phyloP scores from a whole-genome alignment of 2,329 filamentous ascomycete species.

The Pleochaeta shiraiana region DNA sequence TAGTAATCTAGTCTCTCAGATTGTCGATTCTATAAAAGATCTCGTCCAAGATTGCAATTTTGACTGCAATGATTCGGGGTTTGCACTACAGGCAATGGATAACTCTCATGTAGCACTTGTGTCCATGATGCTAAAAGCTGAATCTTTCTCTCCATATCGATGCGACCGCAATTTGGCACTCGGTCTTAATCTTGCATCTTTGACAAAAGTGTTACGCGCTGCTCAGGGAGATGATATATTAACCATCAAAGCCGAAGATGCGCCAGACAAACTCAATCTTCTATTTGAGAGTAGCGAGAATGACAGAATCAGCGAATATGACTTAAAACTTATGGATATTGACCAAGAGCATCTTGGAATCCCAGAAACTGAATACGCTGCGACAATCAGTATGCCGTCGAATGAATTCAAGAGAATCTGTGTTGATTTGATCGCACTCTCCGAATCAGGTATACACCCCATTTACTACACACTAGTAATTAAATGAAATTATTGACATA shows the following conservation, averaged over 20 bases:
- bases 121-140: slow-evolving; percentile 95
- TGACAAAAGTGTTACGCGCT: slow-evolving; percentile 92
- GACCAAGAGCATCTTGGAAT: slow-evolving; percentile 99
- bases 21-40: slow-evolving; percentile 98
- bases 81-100: slow-evolving; percentile 98
- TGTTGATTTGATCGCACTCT: slow-evolving; percentile 75
- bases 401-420: slow-evolving; percentile 88
- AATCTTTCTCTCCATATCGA: slow-evolving; percentile 84
- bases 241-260: slow-evolving; percentile 93
- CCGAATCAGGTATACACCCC: slow-evolving; percentile 60
- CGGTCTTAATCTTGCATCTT: slow-evolving; percentile 86
- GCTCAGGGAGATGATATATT: slow-evolving; percentile 88
- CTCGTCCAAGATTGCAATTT: slow-evolving; percentile 99
- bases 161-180: slow-evolving; percentile 98
- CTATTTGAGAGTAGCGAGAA: slow-evolving; percentile 78
- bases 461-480: too few species aligned
- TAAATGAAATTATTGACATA: too few species aligned
- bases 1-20: slow-evolving; percentile 28
- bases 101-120: slow-evolving; percentile 98
- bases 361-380: slow-evolving; percentile 94
- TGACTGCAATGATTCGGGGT: slow-evolving; percentile 99
- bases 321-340: slow-evolving; percentile 99
- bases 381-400: slow-evolving; percentile 74
- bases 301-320: slow-evolving; percentile 94
- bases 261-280: slow-evolving; percentile 86